Base-by-base conservation (phyloP, 768 basidiomycete genomes). In the Psilocybe sp. region DNA sequence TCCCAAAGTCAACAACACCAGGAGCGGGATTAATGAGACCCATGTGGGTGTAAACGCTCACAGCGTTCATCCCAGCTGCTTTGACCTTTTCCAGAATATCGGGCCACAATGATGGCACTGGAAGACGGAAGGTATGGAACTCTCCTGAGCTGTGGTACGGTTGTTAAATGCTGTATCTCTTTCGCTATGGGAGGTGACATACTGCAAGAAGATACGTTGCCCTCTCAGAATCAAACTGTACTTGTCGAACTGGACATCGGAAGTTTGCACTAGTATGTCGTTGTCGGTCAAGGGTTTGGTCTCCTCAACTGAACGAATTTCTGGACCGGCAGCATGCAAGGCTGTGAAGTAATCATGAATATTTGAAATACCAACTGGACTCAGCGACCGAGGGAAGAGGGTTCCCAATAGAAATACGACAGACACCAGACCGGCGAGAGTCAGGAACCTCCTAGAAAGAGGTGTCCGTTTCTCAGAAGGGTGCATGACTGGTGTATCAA, bases 41-140 rank as follows among this genome's bases (percentile, higher is more conserved):
- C 90, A 89, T 88, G 55, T 92, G 89, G 0, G 81, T 81, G 58
- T 92, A 92, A 19, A 92, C 78, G 55, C 87, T 88, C 55, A 89
- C 69, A 0, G 80, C 80, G 57, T 92, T 93, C 51, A 93, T 71
- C 10, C 91, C 91, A 0, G 87, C 82, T 4, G 89, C 91, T 59
- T 89, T 89, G 51, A 81, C 72, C 61, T 89, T 92, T 56, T 92
- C 84, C 37, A 92, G 77, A 44, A 92, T 82, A 59, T 92, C 91
- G 11, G 81, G 75, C 89, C 91, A 93, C 48, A 92, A 65, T 3
- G 80, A 80, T 13, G 86, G 88, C 0, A 91, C 85, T 9, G 89
- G 91, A 7, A 92, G 68, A 18, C 89, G 80, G 70, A 88, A 92
- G 0, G 88, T 81, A 59, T 92, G 91, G 64, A 91, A 89, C 64